Base-by-base conservation (phyloP, 2,329 filamentous ascomycete species). In the Xylaria sp. region DNA sequence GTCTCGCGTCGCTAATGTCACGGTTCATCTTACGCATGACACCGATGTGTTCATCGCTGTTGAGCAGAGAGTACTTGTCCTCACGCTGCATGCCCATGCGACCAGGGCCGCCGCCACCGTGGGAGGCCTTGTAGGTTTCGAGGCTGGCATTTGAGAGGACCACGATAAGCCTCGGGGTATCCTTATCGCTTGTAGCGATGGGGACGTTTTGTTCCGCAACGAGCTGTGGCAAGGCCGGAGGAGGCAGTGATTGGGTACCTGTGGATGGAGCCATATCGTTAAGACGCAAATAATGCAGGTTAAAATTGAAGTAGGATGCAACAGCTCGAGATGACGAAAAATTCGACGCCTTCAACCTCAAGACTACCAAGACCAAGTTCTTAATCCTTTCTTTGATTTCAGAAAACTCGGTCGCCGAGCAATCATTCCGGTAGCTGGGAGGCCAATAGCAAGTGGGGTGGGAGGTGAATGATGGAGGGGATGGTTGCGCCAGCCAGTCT, bases 11-110 rank as follows among this genome's bases (percentile, higher is more conserved):
- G 80, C 94, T 97, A 74, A 99, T 98, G 80, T 99, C 96, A 75
- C 96, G 89, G 80, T 97, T 97, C 95, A 98, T 98, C 86, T 98
- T 99, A 78, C 96, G 92, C 94, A 99, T 97, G 73, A 98, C 92
- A 71, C 96, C 96, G 75, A 99, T 99, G 80, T 99, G 96, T 83
- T 99, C 96, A 79, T 99, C 96, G 82, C 94, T 97, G 86, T 99
- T 99, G 77, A 99, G 90, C 61, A 99, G 86, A 70, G 95, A 97
- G 83, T 97, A 99, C 82, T 98, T 98, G 80, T 97, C 95, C 77
- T 97, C 94, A 60, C 92, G 89, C 69, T 89, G 88, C 66, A 86
- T 84, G 38, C 89, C 85, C 84, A 80, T 89, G 81, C 83, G 90
- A 83, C 79, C 88, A 80, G 78, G 56, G 44, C 72, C 86, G 80